Evolutionary conservation across 768 basidiomycete genomes (phyloP).

Genomic region (Suillus tomentosus): DNA sequence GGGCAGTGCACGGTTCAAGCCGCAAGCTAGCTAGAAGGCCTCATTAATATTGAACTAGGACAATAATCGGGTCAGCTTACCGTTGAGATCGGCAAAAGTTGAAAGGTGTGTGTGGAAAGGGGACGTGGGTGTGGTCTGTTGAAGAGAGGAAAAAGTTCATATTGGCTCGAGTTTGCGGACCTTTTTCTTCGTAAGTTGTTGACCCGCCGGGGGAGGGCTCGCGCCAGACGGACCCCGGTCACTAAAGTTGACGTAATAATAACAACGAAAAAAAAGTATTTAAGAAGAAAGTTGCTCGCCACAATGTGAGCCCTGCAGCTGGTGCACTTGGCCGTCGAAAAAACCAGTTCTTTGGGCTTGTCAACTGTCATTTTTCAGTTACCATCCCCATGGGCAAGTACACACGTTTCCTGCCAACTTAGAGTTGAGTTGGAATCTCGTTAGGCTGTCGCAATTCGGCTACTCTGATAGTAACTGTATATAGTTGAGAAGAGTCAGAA

Average conservation of each 20-base stretch:
- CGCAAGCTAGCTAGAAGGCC: slow-evolving; percentile 9
- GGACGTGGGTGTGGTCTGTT: slow-evolving; percentile 37
- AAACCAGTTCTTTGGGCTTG: neutral
- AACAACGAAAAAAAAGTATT: neutral
- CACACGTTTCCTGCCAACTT: slow-evolving; percentile 15
- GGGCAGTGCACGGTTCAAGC: slow-evolving; percentile 23
- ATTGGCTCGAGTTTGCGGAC: slow-evolving; percentile 54
- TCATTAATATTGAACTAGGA: slow-evolving; percentile 9
- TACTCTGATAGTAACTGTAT: slow-evolving; percentile 1
- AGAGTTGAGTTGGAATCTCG: slow-evolving; percentile 3
- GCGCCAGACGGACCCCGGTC: slow-evolving; percentile 29
- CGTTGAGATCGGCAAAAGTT: slow-evolving; percentile 16
- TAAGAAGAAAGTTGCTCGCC: neutral
- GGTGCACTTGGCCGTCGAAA: neutral
- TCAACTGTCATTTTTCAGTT: neutral
- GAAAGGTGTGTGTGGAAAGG: slow-evolving; percentile 13
- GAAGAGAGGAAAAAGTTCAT: slow-evolving; percentile 49
- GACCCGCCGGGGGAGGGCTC: slow-evolving; percentile 23
- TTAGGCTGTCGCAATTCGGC: slow-evolving; percentile 11
- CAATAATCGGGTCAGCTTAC: slow-evolving; percentile 12
- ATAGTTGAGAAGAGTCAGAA: neutral
- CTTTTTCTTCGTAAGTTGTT: slow-evolving; percentile 42
- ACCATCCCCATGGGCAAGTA: slow-evolving; percentile 4
- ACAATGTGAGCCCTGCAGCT: neutral
- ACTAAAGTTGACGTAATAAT: slow-evolving; percentile 21